Evolutionary conservation across 176 grass and related monocot species (phyloP), one percentile per base, ranked within the genome.

Genomic region (Zoysia japonica): DNA sequence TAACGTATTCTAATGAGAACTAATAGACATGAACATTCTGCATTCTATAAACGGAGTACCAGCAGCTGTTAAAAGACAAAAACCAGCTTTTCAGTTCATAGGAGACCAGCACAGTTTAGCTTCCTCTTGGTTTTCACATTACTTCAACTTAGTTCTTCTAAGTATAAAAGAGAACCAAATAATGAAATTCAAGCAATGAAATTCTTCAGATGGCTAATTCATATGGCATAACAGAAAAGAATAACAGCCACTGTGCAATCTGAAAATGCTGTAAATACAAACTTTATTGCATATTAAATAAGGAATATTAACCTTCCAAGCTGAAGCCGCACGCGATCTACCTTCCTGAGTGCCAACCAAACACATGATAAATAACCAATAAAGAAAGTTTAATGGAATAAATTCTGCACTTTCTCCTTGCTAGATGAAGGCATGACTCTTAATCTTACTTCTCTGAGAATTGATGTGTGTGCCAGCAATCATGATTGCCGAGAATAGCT

Each of bases 401-500:
- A 79, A 60, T 70, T 74, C 28, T 7, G 43, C 61, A 47, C 2
- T 82, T 72, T 79, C 36, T 85, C 36, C 63, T 75, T 75, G 47
- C 28, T 67, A 42, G 20, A 82, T 76, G 35, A 84, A 67, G 71
- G 41, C 5, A 67, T 38, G 61, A 77, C 16, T 70, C 67, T 88
- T 95, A 77, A 13, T 70, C 67, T 88, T 95, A 99, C 90, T 95
- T 91, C 51, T 91, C 76, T 82, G 92, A 95, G 85, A 99, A 91
- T 72, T 91, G 88, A 76, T 93, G 75, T 37, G 96, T 95, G 36
- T 85, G 77, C 90, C 92, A 99, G 61, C 96, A 93, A 89, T 99
- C 92, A 82, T 93, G 92, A 79, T 99, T 95, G 56, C 92, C 96
- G 2, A 99, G 85, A 99, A 99, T 99, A n/a, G 76, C 88, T 12